Evolutionary conservation across 176 grass and related monocot species (phyloP).

Genomic region (Olyra latifolia): DNA sequence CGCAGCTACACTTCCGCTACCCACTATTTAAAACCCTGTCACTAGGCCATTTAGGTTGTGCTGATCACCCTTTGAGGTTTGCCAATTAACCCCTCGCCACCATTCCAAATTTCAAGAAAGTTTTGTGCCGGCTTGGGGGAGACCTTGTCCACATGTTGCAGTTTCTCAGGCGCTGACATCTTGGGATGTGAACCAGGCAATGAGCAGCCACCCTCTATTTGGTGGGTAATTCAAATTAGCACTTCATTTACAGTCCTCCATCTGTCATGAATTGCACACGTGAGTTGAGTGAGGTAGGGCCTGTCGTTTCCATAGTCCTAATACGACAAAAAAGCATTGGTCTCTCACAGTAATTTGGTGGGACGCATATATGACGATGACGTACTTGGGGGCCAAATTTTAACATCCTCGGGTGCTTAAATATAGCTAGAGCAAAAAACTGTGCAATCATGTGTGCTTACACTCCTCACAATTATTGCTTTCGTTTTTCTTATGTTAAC

Average conservation of each 20-base stretch:
- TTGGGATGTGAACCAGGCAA: background rate
- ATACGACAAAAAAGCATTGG: background rate
- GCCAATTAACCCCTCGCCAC: no score
- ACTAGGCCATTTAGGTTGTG: no score
- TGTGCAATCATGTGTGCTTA: background rate
- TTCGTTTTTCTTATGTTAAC: background rate
- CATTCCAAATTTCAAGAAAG: no score
- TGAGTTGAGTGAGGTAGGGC: background rate
- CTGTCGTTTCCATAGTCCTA: background rate
- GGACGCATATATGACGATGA: background rate
- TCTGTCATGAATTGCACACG: background rate
- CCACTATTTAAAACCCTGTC: no score
- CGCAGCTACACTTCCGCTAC: no score
- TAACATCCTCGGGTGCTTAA: background rate
- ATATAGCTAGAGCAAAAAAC: background rate
- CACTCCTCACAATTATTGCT: background rate
- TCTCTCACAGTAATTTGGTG: background rate
- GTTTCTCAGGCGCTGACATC: background rate
- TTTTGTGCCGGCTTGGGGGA: no score
- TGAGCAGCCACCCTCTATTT: background rate
- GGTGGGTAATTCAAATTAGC: background rate
- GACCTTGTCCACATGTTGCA: no score
- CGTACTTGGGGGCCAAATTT: background rate
- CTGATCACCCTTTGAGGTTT: no score
- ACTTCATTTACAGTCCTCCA: conserved; percentile 1